Conservation (phyloP, 768 basidiomycete species). For the Termitomyces heimii region DNA sequence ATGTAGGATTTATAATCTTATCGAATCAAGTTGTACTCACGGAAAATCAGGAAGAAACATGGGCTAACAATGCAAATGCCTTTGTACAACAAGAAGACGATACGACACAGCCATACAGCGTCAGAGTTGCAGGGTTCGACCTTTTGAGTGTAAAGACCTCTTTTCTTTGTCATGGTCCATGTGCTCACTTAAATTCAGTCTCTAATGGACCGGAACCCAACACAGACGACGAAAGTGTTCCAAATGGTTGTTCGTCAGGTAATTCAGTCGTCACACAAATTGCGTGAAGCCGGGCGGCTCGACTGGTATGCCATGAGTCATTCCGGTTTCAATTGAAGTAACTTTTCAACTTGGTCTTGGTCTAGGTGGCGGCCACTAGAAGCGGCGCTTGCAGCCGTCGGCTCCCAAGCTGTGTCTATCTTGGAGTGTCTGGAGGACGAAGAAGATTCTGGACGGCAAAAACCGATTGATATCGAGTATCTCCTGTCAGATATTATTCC, state of each 20-base stretch:
- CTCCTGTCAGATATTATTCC: constrained; percentile 80
- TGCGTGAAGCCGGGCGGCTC: constrained; percentile 44
- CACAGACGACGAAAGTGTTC: constrained; percentile 45
- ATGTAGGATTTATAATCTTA: constrained; percentile 44
- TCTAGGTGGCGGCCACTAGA: constrained; percentile 91
- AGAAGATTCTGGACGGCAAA: constrained; percentile 50
- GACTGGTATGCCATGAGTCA: constrained; percentile 51
- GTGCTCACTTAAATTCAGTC: constrained; percentile 27
- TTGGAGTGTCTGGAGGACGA: constrained; percentile 77
- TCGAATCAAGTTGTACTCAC: background rate
- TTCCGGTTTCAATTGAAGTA: background rate
- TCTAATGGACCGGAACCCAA: constrained; percentile 50
- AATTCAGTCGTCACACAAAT: constrained; percentile 50
- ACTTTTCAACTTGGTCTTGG: background rate
- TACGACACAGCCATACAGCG: constrained; percentile 75
- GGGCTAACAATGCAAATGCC: constrained; percentile 84
- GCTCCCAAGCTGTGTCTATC: constrained; percentile 73
- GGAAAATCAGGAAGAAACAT: constrained; percentile 71
- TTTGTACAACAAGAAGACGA: constrained; percentile 96
- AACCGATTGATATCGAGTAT: constrained; percentile 71
- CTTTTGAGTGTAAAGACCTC: constrained; percentile 53
- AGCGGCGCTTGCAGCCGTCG: constrained; percentile 74
- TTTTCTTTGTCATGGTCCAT: constrained; percentile 7
- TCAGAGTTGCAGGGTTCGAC: constrained; percentile 82
- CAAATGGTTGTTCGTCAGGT: constrained; percentile 48